phyloP scores from a whole-genome alignment of 768 basidiomycete species.

The Phaffia tasmanica region DNA sequence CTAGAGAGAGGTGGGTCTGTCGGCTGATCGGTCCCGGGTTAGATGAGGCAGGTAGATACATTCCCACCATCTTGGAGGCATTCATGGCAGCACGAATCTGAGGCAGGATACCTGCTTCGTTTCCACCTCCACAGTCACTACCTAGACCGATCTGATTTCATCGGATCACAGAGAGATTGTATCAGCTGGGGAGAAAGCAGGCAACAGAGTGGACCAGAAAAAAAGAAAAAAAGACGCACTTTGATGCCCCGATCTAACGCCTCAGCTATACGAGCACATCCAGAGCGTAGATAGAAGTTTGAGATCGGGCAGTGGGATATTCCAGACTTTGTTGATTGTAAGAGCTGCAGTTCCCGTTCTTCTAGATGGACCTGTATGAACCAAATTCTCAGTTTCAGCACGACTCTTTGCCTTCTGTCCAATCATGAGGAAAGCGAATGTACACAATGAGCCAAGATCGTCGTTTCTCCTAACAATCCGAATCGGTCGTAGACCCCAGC shows the following conservation, averaged over 20 bases:
- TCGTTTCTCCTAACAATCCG: constrained; percentile 63
- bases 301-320: constrained; percentile 79
- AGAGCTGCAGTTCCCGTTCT: constrained; percentile 58
- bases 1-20: constrained; percentile 51
- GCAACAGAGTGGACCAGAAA: not conserved
- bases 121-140: constrained; percentile 78
- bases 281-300: constrained; percentile 82
- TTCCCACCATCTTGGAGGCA: constrained; percentile 63
- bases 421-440: not conserved
- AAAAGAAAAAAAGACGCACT: constrained; percentile 41
- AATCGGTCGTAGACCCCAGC: constrained; percentile 59
- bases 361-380: constrained; percentile 46
- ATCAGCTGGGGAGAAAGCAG: not conserved
- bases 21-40: constrained; percentile 29
- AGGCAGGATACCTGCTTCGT: constrained; percentile 61
- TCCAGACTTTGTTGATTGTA: constrained; percentile 56
- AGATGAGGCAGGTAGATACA: constrained; percentile 30
- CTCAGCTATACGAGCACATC: constrained; percentile 64
- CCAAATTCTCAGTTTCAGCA: not conserved
- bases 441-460: constrained; percentile 78
- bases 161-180: no score
- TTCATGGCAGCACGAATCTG: constrained; percentile 56
- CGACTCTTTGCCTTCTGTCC: not conserved
- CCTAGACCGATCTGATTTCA: constrained; percentile 74
- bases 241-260: constrained; percentile 78